Conservation (phyloP, 305 asterid genomes). For the Andrographis paniculata region DNA sequence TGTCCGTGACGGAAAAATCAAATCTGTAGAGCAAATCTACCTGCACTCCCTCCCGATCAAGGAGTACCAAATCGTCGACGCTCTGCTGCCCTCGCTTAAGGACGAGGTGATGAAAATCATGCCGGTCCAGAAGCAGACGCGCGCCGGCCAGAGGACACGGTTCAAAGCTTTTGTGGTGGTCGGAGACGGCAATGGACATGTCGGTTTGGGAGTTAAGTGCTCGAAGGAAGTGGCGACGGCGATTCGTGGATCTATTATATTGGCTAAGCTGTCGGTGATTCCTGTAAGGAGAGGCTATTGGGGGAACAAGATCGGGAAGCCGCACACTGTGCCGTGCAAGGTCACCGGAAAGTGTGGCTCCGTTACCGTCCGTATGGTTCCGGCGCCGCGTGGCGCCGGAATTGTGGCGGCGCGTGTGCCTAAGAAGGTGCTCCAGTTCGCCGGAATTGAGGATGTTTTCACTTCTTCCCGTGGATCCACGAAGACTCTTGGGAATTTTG, state of each 20-base stretch:
- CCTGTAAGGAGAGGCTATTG: constrained; percentile 56
- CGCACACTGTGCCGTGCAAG: constrained; percentile 50
- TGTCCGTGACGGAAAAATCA: constrained; percentile 38
- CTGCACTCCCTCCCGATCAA: constrained; percentile 51
- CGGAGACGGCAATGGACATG: constrained; percentile 40
- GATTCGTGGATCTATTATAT: constrained; percentile 41
- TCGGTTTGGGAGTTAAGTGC: constrained; percentile 47
- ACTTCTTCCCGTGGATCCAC: constrained; percentile 53
- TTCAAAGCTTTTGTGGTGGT: constrained; percentile 57
- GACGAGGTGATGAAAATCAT: constrained; percentile 54
- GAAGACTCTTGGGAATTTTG: constrained; percentile 51
- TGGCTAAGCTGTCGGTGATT: constrained; percentile 44
- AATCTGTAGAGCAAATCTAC: constrained; percentile 43
- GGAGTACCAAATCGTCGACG: constrained; percentile 41
- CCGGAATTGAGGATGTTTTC: constrained; percentile 48
- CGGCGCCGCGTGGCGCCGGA: constrained; percentile 52
- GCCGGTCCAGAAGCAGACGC: constrained; percentile 57
- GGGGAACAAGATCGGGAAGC: constrained; percentile 51
- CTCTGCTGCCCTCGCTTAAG: constrained; percentile 32
- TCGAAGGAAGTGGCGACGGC: constrained; percentile 54
- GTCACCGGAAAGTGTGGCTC: constrained; percentile 55
- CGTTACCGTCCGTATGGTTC: constrained; percentile 46
- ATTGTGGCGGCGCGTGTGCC: constrained; percentile 56
- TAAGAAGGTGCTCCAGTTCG: constrained; percentile 51
- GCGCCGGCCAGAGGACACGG: constrained; percentile 52